Evolutionary conservation across 352 stramenopile genomes (phyloP).

Genomic region (Phytophthora sp.): DNA sequence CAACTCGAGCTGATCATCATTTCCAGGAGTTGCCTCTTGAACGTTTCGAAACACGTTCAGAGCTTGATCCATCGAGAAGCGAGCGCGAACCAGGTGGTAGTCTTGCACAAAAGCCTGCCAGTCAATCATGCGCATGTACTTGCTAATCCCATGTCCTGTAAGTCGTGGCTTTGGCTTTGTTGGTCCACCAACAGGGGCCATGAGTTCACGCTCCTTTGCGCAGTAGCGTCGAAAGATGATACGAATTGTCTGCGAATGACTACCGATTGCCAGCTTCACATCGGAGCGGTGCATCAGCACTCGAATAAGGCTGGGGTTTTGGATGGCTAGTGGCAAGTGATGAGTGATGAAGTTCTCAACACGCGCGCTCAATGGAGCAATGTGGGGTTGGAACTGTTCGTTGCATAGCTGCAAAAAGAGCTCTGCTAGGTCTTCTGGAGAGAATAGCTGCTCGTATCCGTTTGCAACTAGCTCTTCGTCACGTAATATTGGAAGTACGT

Average conservation of each 20-base stretch:
- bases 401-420: slow-evolving; percentile 76
- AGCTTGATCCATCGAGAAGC: slow-evolving; percentile 65
- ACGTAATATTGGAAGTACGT: slow-evolving; percentile 57
- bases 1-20: slow-evolving; percentile 61
- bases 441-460: slow-evolving; percentile 65
- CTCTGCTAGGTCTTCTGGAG: slow-evolving; percentile 64
- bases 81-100: slow-evolving; percentile 65
- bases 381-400: slow-evolving; percentile 72
- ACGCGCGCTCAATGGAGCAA: slow-evolving; percentile 55
- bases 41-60: slow-evolving; percentile 69
- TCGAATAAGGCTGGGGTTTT: slow-evolving; percentile 64
- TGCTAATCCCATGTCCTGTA: slow-evolving; percentile 49
- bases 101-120: slow-evolving; percentile 77
- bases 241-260: slow-evolving; percentile 61
- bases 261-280: slow-evolving; percentile 59
- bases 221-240: slow-evolving; percentile 81
- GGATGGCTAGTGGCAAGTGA: slow-evolving; percentile 54
- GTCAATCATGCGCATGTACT: slow-evolving; percentile 71
- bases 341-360: slow-evolving; percentile 65
- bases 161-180: slow-evolving; percentile 23
- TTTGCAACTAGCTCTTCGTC: slow-evolving; percentile 58
- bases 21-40: slow-evolving; percentile 48
- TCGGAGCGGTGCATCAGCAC: slow-evolving; percentile 59
- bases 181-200: slow-evolving; percentile 10
- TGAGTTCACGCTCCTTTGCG: slow-evolving; percentile 63